A percentile compares a stretch with the other conserved stretches of the same genome.
Conservation (phyloP, 192 early-diverging fungal genomes). For the Kappamyces sp. region DNA sequence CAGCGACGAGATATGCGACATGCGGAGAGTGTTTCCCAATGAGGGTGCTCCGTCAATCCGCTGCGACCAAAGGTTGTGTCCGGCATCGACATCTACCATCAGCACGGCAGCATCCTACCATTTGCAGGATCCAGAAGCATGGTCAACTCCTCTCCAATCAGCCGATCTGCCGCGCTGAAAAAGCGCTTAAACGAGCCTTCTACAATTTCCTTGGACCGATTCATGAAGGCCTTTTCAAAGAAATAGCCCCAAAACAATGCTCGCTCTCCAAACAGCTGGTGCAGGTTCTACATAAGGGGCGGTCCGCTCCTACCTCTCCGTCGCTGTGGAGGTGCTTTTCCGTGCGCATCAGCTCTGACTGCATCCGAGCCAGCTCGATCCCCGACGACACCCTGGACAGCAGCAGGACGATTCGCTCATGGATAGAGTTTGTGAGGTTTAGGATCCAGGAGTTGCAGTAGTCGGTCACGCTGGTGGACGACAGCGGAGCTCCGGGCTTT, state of each 20-base stretch:
- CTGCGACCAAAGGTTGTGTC: slow-evolving; percentile 2
- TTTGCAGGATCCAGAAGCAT: background rate
- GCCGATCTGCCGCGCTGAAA: background rate
- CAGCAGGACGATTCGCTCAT: background rate
- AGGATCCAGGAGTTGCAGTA: background rate
- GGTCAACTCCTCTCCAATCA: background rate
- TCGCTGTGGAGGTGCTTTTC: background rate
- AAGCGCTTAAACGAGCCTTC: slow-evolving; percentile 3
- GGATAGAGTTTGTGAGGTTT: background rate
- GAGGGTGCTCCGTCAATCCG: background rate
- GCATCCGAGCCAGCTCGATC: slow-evolving; percentile 2
- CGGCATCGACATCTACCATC: slow-evolving; percentile 9
- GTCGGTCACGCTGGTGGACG: background rate
- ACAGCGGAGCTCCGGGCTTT: background rate
- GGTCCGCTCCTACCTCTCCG: background rate
- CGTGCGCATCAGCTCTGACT: background rate
- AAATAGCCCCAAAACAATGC: slow-evolving; percentile 2
- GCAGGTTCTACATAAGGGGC: background rate
- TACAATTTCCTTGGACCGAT: background rate
- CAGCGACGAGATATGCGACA: background rate
- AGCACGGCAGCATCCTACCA: background rate
- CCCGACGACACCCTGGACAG: background rate
- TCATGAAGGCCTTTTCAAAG: slow-evolving; percentile 5
- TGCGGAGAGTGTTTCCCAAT: background rate
- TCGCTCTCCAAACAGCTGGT: background rate